Percentiles rank a stretch among this genome's conserved stretches.
phyloP scores from a whole-genome alignment of 2,329 filamentous ascomycete genomes.

The Alternaria ventricosa region DNA sequence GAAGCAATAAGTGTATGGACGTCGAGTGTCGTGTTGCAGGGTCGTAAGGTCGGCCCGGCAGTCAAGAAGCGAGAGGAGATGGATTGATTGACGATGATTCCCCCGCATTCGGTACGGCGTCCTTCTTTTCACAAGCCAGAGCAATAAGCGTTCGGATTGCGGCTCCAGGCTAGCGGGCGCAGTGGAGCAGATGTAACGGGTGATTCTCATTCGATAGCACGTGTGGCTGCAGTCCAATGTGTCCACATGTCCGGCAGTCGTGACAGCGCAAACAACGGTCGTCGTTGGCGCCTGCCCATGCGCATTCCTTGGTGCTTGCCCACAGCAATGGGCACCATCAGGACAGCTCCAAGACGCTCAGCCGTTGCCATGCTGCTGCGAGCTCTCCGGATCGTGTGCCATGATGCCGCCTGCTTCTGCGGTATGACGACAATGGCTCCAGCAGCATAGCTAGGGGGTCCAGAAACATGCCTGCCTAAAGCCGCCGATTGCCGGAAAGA shows the following conservation, averaged over 20 bases:
- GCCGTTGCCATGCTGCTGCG: neutral
- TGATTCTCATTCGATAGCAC: conserved; percentile 31
- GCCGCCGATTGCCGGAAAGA: conserved; percentile 39
- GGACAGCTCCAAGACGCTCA: neutral
- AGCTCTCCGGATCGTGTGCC: conserved; percentile 35
- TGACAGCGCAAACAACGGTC: conserved; percentile 1
- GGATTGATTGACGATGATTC: conserved; percentile 42
- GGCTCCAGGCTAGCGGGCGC: conserved; percentile 31
- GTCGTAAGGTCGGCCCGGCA: conserved; percentile 41
- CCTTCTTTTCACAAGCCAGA: conserved; percentile 35
- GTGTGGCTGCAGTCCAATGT: conserved; percentile 27
- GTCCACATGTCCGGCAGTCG: conserved; percentile 35
- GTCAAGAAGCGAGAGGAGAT: conserved; percentile 40
- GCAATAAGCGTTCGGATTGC: conserved; percentile 30
- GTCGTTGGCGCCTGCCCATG: conserved; percentile 5
- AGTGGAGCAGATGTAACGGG: conserved; percentile 36
- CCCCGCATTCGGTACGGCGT: conserved; percentile 44
- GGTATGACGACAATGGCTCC: conserved; percentile 32
- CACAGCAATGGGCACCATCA: conserved; percentile 8
- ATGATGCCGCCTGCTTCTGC: conserved; percentile 20
- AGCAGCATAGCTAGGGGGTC: conserved; percentile 10
- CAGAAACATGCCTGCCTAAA: conserved; percentile 19
- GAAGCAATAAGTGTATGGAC: conserved; percentile 31
- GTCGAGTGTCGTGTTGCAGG: conserved; percentile 36
- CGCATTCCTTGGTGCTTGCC: conserved; percentile 11